Evolutionary conservation across 1,284 basidiomycete genomes (phyloP), one percentile per base, ranked within the genome.

Genomic region (Heliocybe sulcata): DNA sequence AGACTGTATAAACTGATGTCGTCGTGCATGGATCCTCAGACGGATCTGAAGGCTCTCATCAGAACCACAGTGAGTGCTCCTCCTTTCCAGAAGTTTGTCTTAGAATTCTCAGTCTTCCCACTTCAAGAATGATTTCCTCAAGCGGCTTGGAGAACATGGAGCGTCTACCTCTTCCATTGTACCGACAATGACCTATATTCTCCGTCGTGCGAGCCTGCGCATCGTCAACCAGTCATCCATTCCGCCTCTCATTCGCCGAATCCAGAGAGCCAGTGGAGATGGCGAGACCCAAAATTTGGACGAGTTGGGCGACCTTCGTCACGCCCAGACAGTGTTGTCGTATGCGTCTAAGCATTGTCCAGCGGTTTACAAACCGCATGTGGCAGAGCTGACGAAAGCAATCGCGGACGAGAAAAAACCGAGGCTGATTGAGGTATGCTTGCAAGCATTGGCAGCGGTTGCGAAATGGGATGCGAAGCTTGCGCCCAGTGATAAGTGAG

Each of bases 221-320:
- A 76, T 95, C 56, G 64, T 96, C 64, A 97, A 97, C 65, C 83
- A 87, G 50, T 92, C 93, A 0, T 90, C 89, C 1, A 80, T 99
- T 20, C 85, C 93, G 0, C 86, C 86, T 0, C 77, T 99, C 35
- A 67, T 90, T 55, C 81, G 85, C 62, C 81, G 83, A 9, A 64
- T 94, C 1, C 79, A 83, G 56, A 78, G 77, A 56, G 71, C 70
- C 19, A 66, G 72, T 53, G 45, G 56, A 20, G 60, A 58, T 27
- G 64, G 67, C 52, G 71, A 69, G 10, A 66, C 68, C 35, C 60
- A 67, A 22, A 11, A 25, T 49, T 25, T 29, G 22, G 47, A 49
- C 22, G 47, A 25, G 22, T 16, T 22, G 50, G 64, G 65, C 25
- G 69, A 66, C 23, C 70, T 72, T 16, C 71, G 70, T 19, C 73